A percentile compares a stretch with the other conserved stretches of the same genome.
Evolutionary conservation across 371 early-diverging fungal genomes (phyloP).

Genomic region (Parasitella parasitica): DNA sequence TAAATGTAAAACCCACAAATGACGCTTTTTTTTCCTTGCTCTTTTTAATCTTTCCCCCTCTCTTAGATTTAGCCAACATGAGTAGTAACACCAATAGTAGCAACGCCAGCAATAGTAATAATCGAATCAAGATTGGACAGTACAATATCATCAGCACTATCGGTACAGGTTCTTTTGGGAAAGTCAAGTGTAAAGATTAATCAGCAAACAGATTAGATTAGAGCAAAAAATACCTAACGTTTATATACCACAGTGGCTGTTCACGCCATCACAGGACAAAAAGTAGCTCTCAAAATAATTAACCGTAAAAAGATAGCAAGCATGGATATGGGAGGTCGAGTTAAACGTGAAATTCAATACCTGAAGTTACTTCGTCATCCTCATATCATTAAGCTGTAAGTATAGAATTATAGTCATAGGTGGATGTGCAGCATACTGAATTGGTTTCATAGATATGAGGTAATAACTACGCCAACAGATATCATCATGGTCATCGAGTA

Average conservation of each 20-base stretch:
- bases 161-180: slow-evolving; percentile 96
- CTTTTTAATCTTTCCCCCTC: neutral
- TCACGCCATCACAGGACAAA: slow-evolving; percentile 89
- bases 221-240: neutral
- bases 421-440: too few relatives aligned
- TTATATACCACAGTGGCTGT: slow-evolving; percentile 81
- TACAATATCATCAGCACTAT: slow-evolving; percentile 93
- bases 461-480: slow-evolving; percentile 94
- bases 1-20: neutral
- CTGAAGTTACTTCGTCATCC: slow-evolving; percentile 93
- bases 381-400: slow-evolving; percentile 96
- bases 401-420: too few relatives aligned
- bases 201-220: too few relatives aligned
- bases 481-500: slow-evolving; percentile 98
- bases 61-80: neutral
- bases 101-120: slow-evolving; percentile 16
- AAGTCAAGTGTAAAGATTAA: slow-evolving; percentile 90
- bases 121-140: slow-evolving; percentile 79
- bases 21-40: neutral
- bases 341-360: slow-evolving; percentile 97
- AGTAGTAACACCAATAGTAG: neutral
- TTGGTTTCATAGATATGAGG: slow-evolving; percentile 80
- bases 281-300: slow-evolving; percentile 96
- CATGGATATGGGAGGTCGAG: slow-evolving; percentile 91
- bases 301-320: slow-evolving; percentile 87